Conservation (phyloP, 306 rosid species). For the Begonia loranthoides region DNA sequence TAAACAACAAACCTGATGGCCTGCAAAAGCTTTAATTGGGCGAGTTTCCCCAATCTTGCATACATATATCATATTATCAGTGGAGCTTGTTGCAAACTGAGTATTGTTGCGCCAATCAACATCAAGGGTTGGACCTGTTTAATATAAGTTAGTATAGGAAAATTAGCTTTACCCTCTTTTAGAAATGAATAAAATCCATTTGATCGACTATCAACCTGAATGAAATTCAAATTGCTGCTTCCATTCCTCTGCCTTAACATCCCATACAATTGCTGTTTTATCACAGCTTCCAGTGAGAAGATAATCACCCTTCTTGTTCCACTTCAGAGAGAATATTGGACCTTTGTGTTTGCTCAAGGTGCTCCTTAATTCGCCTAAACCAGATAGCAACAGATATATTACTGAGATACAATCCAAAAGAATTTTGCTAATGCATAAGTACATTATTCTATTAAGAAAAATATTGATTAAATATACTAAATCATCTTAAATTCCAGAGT, state of each 20-base stretch:
- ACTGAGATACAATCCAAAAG: background rate
- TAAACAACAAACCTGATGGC: constrained; percentile 62
- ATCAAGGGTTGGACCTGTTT: constrained; percentile 86
- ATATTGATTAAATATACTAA: no score
- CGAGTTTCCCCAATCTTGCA: constrained; percentile 79
- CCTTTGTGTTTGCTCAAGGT: constrained; percentile 81
- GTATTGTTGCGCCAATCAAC: constrained; percentile 92
- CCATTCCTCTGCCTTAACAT: constrained; percentile 72
- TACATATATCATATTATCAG: constrained; percentile 76
- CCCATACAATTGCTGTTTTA: constrained; percentile 96
- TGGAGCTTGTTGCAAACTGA: constrained; percentile 86
- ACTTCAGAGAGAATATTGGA: constrained; percentile 82
- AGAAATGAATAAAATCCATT: background rate
- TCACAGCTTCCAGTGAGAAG: constrained; percentile 94
- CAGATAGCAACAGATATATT: background rate
- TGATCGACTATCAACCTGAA: constrained; percentile 32
- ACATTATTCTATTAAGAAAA: no score
- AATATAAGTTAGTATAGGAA: no score
- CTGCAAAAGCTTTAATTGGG: constrained; percentile 65
- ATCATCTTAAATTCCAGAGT: no score
- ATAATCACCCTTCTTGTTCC: constrained; percentile 93
- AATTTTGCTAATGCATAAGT: background rate
- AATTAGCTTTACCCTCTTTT: background rate
- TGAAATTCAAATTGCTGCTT: constrained; percentile 93
- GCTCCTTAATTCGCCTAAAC: constrained; percentile 68